Percentiles rank a stretch among this genome's conserved stretches.
These are phyloP conservation scores for Piedraia hortae DNA, from an alignment of 2,329 filamentous ascomycete genomes.

Conservation along the genomic window DNA sequence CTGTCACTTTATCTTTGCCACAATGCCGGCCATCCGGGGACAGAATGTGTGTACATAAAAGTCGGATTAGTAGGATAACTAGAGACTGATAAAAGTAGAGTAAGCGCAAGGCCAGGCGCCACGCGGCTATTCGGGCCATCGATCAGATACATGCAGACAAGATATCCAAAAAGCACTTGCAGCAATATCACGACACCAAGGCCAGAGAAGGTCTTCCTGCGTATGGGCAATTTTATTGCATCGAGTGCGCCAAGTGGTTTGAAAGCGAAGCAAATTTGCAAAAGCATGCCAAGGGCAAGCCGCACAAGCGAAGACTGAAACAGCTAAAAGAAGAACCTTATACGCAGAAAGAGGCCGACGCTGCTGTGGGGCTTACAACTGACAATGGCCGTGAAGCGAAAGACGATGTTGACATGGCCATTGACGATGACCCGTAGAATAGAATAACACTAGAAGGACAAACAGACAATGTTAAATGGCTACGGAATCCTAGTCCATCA, in stretches of 20 bases:
- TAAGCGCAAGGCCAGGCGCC: constrained; percentile 21
- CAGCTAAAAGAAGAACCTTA: constrained; percentile 63
- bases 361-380: constrained; percentile 41
- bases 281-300: constrained; percentile 61
- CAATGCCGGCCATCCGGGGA: constrained; percentile 1
- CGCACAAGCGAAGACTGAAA: constrained; percentile 77
- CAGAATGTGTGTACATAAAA: constrained; percentile 1
- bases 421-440: too few species aligned
- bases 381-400: constrained; percentile 29
- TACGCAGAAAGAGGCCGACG: constrained; percentile 62
- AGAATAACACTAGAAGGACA: too few species aligned
- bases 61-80: too few species aligned
- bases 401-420: constrained; percentile 7
- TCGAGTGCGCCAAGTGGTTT: constrained; percentile 90
- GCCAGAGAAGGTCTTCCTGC: constrained; percentile 66
- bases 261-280: constrained; percentile 54
- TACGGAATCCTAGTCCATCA: too few species aligned
- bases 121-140: constrained; percentile 37
- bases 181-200: constrained; percentile 52
- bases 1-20: too few species aligned
- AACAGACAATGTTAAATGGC: too few species aligned
- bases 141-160: constrained; percentile 80
- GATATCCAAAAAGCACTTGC: constrained; percentile 48
- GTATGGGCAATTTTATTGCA: constrained; percentile 63
- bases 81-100: too few species aligned